phyloP scores from a whole-genome alignment of 257 asterid species.

The Nemophila menziesii region DNA sequence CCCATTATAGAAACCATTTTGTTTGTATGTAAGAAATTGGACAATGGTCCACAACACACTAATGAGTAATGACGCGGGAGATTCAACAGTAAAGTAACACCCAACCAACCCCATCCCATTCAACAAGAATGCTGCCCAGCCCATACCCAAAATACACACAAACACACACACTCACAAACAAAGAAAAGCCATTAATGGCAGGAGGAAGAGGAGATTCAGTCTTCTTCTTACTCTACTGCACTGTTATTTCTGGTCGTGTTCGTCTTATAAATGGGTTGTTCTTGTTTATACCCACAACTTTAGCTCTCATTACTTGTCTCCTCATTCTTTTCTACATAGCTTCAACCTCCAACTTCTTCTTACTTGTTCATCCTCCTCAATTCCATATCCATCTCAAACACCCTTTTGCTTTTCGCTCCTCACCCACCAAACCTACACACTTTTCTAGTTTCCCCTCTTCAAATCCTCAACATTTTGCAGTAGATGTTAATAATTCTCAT shows the following conservation, averaged over 20 bases:
- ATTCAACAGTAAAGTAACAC: background rate
- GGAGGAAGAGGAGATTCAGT: no score
- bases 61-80: no score
- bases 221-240: slow-evolving; percentile 8
- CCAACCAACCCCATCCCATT: background rate
- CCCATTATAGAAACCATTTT: no score
- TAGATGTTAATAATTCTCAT: slow-evolving; percentile 8
- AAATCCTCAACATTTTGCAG: slow-evolving; percentile 10
- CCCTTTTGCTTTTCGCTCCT: slow-evolving; percentile 8
- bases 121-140: background rate
- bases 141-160: background rate
- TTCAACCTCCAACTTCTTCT: slow-evolving; percentile 51
- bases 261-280: slow-evolving; percentile 32
- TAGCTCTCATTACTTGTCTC: slow-evolving; percentile 57
- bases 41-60: no score
- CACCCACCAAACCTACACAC: slow-evolving; percentile 11
- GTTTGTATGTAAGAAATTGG: no score
- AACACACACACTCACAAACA: background rate
- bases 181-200: slow-evolving; percentile 1
- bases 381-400: slow-evolving; percentile 16
- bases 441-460: slow-evolving; percentile 12
- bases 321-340: slow-evolving; percentile 51
- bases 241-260: slow-evolving; percentile 23
- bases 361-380: slow-evolving; percentile 17
- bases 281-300: slow-evolving; percentile 49